Conservation (phyloP, 2,329 filamentous ascomycete species). For the Leptographium galeiforme region DNA sequence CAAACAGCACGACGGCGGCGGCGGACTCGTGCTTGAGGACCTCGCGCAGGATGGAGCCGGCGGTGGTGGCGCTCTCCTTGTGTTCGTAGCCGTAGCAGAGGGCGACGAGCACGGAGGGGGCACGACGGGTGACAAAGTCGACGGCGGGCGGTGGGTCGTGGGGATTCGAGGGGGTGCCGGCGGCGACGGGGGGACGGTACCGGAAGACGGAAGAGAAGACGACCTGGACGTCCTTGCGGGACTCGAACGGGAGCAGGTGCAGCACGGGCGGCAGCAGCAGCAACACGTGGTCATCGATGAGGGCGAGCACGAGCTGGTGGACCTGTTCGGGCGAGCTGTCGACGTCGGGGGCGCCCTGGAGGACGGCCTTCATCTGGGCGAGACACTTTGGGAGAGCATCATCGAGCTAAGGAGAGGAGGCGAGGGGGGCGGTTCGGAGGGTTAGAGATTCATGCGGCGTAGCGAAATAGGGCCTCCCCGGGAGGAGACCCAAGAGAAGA, state of each 20-base stretch:
- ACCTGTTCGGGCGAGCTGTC: constrained; percentile 82
- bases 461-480: no score
- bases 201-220: constrained; percentile 93
- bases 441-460: no score
- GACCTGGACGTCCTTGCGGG: constrained; percentile 86
- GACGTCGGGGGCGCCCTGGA: constrained; percentile 90
- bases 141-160: constrained; percentile 45
- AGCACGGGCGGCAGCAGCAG: constrained; percentile 72
- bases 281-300: constrained; percentile 79
- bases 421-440: background rate
- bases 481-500: background rate
- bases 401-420: constrained; percentile 47
- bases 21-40: constrained; percentile 82
- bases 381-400: constrained; percentile 69
- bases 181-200: constrained; percentile 54
- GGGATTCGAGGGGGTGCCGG: background rate
- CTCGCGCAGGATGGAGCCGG: constrained; percentile 79
- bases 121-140: constrained; percentile 74
- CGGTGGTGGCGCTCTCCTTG: constrained; percentile 82
- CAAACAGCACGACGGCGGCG: constrained; percentile 81
- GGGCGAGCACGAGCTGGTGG: constrained; percentile 67
- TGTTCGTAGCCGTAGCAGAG: constrained; percentile 82
- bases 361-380: constrained; percentile 77
- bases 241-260: constrained; percentile 82
- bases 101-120: constrained; percentile 76